A percentile compares a stretch with the other conserved stretches of the same genome.
Evolutionary conservation across 768 basidiomycete genomes (phyloP).

Genomic region (Cystobasidiopsis lactophilus): DNA sequence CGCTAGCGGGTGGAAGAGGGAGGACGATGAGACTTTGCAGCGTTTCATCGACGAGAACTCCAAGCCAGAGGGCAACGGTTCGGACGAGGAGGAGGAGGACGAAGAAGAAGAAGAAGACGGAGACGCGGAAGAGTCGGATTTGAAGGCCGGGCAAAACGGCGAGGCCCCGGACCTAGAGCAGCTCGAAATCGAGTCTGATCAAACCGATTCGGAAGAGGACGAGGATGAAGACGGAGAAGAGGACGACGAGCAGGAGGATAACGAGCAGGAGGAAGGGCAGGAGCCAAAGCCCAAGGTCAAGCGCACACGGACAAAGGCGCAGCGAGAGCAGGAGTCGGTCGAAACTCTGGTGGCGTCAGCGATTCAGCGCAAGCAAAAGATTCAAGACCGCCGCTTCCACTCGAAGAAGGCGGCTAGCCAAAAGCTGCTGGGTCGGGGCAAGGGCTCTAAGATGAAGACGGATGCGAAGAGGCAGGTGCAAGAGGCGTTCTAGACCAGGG

Average conservation of each 20-base stretch:
- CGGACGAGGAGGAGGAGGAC: conserved; percentile 12
- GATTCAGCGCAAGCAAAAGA: neutral
- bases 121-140: conserved; percentile 1
- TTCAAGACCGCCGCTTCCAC: conserved; percentile 1
- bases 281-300: conserved; percentile 3
- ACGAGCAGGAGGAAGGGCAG: conserved; percentile 2
- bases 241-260: conserved; percentile 17
- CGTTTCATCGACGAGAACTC: conserved; percentile 37
- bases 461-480: neutral
- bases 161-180: too few species aligned
- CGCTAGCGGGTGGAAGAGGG: conserved; percentile 56
- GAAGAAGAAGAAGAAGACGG: conserved; percentile 7
- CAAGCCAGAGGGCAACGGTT: conserved; percentile 18
- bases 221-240: conserved; percentile 7
- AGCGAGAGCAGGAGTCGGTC: neutral
- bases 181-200: neutral
- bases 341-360: conserved; percentile 3
- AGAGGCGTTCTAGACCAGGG: too few species aligned
- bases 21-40: conserved; percentile 5
- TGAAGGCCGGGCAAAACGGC: neutral
- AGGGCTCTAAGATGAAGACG: conserved; percentile 7
- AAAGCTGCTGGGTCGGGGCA: conserved; percentile 1
- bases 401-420: conserved; percentile 1
- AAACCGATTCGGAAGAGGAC: conserved; percentile 12
- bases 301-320: neutral